Base-by-base conservation (phyloP, 108 stramenopile species). In the Cylindrotheca closterium region DNA sequence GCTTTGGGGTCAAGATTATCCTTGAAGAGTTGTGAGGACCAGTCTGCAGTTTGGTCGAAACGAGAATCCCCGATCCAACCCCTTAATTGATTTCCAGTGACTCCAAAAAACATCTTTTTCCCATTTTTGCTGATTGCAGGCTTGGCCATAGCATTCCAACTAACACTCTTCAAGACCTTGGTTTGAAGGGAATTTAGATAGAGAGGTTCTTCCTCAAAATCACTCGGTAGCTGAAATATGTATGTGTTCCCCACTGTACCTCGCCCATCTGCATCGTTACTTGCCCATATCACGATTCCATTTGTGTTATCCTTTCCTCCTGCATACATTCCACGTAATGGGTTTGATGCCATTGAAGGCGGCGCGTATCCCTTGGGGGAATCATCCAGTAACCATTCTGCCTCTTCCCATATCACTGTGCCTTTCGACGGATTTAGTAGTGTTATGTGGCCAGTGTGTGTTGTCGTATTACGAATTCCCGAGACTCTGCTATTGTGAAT, bases 241-340 rank as follows among this genome's bases (percentile, higher is more conserved):
- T 24, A 73, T 1, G 51, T 45, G 22, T 66, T 22, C n/a, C 72
- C 72, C 24, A 24, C 1, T n/a, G 24, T 30, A 22, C 45, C 58
- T 0, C 27, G 37, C 32, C 70, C 70, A 30, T 64, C 55, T 53
- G 60, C 32, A 33, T 60, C 72, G 5, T 34, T 54, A 27, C 52
- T 65, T 0, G 72, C 49, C 64, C 64, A 73, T 25, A 57, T 50
- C 30, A 73, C 51, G 1, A 73, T 26, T 28, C 60, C 72, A 26
- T 65, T 66, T 24, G 42, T 32, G 50, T 65, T 73, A 18, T 64
- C 30, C 30, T 47, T 33, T 21, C 71, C 71, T 29, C 63, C 63
- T 1, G 32, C 10, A 58, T 24, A 54, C 58, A 58, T 58, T 47
- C 72, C 64, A 10, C 42, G 23, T 5, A 29, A 49, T 28, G 72